These are phyloP conservation scores for Hypoxylon sp. DNA, from an alignment of 2,329 filamentous ascomycete species.

Conservation along the genomic window DNA sequence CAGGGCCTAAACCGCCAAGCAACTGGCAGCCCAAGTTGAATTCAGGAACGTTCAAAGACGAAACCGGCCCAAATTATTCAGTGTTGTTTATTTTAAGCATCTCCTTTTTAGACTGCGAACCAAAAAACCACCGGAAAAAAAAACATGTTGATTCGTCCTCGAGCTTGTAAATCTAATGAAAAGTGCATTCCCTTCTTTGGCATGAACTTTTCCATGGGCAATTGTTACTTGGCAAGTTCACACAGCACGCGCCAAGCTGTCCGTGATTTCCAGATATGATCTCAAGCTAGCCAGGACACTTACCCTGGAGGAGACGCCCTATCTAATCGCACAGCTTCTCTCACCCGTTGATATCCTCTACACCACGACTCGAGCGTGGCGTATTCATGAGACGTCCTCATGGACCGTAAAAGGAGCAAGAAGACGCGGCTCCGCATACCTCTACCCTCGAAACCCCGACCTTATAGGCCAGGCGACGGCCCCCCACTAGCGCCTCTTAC, in stretches of 20 bases:
- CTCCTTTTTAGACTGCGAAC: too few relatives aligned
- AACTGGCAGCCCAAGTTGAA: too few relatives aligned
- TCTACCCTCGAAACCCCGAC: slow-evolving; percentile 43
- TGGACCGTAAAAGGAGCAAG: slow-evolving; percentile 24
- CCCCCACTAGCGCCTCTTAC: slow-evolving; percentile 57
- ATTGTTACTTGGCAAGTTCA: not conserved
- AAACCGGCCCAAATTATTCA: too few relatives aligned
- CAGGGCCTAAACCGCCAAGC: too few relatives aligned
- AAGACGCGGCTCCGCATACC: slow-evolving; percentile 44
- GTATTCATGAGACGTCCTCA: slow-evolving; percentile 9
- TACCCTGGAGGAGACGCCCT: slow-evolving; percentile 23
- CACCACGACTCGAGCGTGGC: slow-evolving; percentile 7
- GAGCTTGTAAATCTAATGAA: not conserved
- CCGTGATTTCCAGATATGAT: not conserved
- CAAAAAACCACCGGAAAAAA: not conserved
- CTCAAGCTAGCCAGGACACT: not conserved
- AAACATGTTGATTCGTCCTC: not conserved
- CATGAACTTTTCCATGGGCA: not conserved
- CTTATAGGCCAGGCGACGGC: slow-evolving; percentile 57
- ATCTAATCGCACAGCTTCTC: not conserved
- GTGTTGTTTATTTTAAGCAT: too few relatives aligned
- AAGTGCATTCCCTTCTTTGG: not conserved
- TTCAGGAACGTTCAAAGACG: too few relatives aligned
- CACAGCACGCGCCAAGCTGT: not conserved
- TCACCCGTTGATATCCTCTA: not conserved